These are phyloP conservation scores for Aspergillus sp. DNA, from an alignment of 2,329 filamentous ascomycete species.

Conservation along the genomic window DNA sequence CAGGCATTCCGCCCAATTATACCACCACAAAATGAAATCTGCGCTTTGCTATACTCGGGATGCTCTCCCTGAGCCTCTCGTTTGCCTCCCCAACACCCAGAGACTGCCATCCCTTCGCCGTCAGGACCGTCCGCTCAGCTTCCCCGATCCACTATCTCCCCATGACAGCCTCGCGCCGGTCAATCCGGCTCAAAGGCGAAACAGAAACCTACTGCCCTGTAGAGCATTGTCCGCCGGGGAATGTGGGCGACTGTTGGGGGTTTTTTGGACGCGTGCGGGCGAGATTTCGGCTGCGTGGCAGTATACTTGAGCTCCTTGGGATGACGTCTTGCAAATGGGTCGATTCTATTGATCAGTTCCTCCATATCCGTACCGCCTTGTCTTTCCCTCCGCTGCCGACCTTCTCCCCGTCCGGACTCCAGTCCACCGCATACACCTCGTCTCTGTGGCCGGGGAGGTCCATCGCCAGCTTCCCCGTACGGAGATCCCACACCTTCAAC, in stretches of 20 bases:
- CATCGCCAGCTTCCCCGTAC: constrained; percentile 67
- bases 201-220: constrained; percentile 44
- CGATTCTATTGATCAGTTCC: constrained; percentile 37
- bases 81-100: too few relatives aligned
- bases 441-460: constrained; percentile 87
- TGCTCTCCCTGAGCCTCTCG: too few relatives aligned
- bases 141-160: constrained; percentile 41
- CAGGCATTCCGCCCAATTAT: too few relatives aligned
- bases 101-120: constrained; percentile 33
- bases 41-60: too few relatives aligned
- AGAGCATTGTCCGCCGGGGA: constrained; percentile 37
- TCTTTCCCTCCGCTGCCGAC: constrained; percentile 92
- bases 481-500: constrained; percentile 87
- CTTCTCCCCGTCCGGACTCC: constrained; percentile 81
- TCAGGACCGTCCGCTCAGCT: constrained; percentile 38
- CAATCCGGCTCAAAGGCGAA: constrained; percentile 43
- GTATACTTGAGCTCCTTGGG: constrained; percentile 25
- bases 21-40: too few relatives aligned
- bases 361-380: constrained; percentile 61
- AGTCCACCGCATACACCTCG: constrained; percentile 89
- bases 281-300: constrained; percentile 27
- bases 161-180: constrained; percentile 39
- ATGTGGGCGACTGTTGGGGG: constrained; percentile 29
- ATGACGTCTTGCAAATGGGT: not conserved
- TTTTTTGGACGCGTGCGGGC: constrained; percentile 23